Evolutionary conservation across 176 grass and related monocot genomes (phyloP).

Genomic region (Dactylis glomerata): DNA sequence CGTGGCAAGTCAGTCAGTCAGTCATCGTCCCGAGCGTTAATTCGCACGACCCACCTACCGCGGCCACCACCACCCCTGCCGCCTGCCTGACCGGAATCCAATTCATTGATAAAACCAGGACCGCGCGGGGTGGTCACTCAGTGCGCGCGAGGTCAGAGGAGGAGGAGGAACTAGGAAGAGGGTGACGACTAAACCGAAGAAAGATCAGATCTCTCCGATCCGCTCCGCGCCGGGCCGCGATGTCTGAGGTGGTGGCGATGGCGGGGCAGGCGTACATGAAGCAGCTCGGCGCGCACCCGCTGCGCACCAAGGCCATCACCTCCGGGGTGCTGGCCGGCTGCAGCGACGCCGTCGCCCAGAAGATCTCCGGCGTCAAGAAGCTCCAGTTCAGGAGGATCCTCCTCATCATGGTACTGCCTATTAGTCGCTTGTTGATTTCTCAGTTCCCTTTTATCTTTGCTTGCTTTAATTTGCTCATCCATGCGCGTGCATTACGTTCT

Average conservation of each 20-base stretch:
- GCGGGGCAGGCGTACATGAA: slow-evolving; percentile 69
- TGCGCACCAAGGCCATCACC: slow-evolving; percentile 86
- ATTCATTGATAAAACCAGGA: neutral
- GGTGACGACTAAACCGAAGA: too few relatives aligned
- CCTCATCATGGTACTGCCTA: slow-evolving; percentile 64
- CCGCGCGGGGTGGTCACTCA: neutral
- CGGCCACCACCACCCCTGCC: neutral
- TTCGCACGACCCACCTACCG: neutral
- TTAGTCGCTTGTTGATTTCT: neutral
- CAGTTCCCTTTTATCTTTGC: neutral
- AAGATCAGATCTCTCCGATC: neutral
- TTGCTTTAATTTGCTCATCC: neutral
- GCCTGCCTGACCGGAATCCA: neutral
- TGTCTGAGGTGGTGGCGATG: slow-evolving; percentile 74
- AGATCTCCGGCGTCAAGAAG: slow-evolving; percentile 56
- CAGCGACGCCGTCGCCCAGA: slow-evolving; percentile 74
- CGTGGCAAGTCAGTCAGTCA: neutral
- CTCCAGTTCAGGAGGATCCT: slow-evolving; percentile 67
- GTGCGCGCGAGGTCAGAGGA: neutral
- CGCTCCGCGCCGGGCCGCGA: neutral
- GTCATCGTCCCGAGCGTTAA: neutral
- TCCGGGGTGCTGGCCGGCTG: slow-evolving; percentile 71
- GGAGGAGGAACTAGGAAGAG: neutral
- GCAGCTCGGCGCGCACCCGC: slow-evolving; percentile 68
- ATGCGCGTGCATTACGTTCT: neutral